Percentiles rank a stretch among this genome's conserved stretches.
These are phyloP conservation scores for Kluyveromyces wickerhamii DNA, from an alignment of 805 yeast genomes.

Conservation along the genomic window DNA sequence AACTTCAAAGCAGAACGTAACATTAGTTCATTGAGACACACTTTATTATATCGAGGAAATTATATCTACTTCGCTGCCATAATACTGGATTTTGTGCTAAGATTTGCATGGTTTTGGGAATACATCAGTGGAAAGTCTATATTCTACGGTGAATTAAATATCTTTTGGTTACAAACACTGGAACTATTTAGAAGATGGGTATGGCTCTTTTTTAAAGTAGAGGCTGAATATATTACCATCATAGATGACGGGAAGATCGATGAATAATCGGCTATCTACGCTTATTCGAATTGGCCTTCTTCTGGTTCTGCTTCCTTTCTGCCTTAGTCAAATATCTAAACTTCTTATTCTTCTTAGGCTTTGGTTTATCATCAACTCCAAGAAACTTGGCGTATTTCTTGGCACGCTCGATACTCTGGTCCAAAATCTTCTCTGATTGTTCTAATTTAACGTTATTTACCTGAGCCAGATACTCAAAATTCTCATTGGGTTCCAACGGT, in stretches of 20 bases:
- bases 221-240: conserved; percentile 48
- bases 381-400: conserved; percentile 69
- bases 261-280: conserved; percentile 21
- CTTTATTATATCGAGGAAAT: conserved; percentile 20
- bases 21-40: conserved; percentile 8
- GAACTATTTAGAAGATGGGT: conserved; percentile 81
- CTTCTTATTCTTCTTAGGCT: conserved; percentile 55
- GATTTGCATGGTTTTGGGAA: conserved; percentile 73
- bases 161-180: conserved; percentile 57
- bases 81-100: conserved; percentile 48
- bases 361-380: conserved; percentile 39
- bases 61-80: conserved; percentile 51
- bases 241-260: conserved; percentile 1
- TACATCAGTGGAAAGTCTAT: conserved; percentile 31
- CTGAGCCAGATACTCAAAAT: conserved; percentile 54
- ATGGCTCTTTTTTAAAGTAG: conserved; percentile 83
- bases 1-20: conserved; percentile 17
- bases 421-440: conserved; percentile 60
- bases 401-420: conserved; percentile 70
- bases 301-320: conserved; percentile 59
- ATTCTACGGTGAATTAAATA: conserved; percentile 46
- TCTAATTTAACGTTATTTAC: conserved; percentile 65
- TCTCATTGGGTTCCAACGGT: conserved; percentile 38
- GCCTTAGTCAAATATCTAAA: conserved; percentile 78
- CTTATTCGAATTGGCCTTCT: conserved; percentile 36